These are phyloP conservation scores for Calonectria pseudoturangicola DNA, from an alignment of 2,329 filamentous ascomycete genomes.

Conservation along the genomic window DNA sequence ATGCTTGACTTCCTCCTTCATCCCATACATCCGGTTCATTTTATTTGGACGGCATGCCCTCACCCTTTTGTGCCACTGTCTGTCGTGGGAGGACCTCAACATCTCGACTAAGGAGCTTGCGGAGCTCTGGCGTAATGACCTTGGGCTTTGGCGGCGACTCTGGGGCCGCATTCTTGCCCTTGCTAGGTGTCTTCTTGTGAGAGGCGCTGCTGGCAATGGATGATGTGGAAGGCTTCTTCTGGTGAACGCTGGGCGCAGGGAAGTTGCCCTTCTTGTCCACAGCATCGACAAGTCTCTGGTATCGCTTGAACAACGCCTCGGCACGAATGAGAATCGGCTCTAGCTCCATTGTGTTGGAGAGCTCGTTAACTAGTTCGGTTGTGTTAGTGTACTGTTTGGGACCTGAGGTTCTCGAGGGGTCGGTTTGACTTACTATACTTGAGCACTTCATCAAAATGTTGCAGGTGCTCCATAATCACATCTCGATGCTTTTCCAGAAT, in stretches of 20 bases:
- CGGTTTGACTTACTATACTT: slow-evolving; percentile 85
- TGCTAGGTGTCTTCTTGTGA: slow-evolving; percentile 47
- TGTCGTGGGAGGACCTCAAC: slow-evolving; percentile 66
- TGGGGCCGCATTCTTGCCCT: slow-evolving; percentile 62
- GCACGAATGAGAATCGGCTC: slow-evolving; percentile 90
- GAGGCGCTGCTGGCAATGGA: slow-evolving; percentile 39
- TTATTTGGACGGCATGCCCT: slow-evolving; percentile 60
- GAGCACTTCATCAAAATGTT: slow-evolving; percentile 96
- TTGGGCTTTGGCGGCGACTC: slow-evolving; percentile 61
- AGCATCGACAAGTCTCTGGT: slow-evolving; percentile 90
- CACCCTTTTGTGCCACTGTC: slow-evolving; percentile 60
- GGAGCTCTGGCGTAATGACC: slow-evolving; percentile 75
- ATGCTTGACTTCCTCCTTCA: too few species aligned
- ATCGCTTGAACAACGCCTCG: slow-evolving; percentile 90
- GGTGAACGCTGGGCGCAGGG: slow-evolving; percentile 69
- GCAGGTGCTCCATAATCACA: slow-evolving; percentile 94
- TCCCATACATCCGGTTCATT: neutral
- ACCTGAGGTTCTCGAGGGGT: neutral
- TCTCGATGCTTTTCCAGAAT: slow-evolving; percentile 97
- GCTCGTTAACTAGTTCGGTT: slow-evolving; percentile 84
- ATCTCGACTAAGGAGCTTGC: slow-evolving; percentile 70
- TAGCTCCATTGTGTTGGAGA: slow-evolving; percentile 94
- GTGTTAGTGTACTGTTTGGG: slow-evolving; percentile 42
- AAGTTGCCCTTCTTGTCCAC: slow-evolving; percentile 95
- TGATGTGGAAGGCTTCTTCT: slow-evolving; percentile 43